Evolutionary conservation across 108 stramenopile species (phyloP), one percentile per base, ranked within the genome.

Genomic region (Schizochytrium sp.): DNA sequence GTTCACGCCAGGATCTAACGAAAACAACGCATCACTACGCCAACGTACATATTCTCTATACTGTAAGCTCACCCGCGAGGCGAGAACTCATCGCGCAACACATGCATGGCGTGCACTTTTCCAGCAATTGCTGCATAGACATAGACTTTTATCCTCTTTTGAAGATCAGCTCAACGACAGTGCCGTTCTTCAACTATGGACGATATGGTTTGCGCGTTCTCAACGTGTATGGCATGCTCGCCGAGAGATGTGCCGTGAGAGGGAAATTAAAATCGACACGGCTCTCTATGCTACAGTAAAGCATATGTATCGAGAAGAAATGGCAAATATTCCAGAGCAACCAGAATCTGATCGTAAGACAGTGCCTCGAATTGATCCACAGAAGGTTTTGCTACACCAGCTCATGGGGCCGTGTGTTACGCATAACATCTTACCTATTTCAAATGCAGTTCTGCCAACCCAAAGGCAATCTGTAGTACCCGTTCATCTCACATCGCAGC

Each of bases 401-500:
- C 64, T 69, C 5, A 38, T 69, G 19, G 64, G 64, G 2, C 12
- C 64, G 64, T 44, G 64, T 44, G 2, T 15, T 8, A 44, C 64
- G 0, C 64, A 69, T 15, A 69, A 3, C 44, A 69, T 69, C 28
- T 44, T 69, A 7, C 64, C 64, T 7, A 69, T 69, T 38, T 69
- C 64, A 8, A 69, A 69, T 69, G 64, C 64, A 28, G 15, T 69
- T 5, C 28, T 69, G 12, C 64, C 64, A 0, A 69, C 12, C 8
- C 7, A 38, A 69, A 38, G 15, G 15, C 64, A 28, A 17, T n/a
- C 17, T n/a, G 59, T 60, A 17, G 59, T n/a, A 60, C 59, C 19
- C 59, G 59, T 60, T n/a, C 59, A 60, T 60, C 19, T 60, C 59
- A n/a, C 59, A 60, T 60, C 28, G 59, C 59, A 60, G 59, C 59